Conservation (phyloP, 148 eudicot species). For the Hydrangea macrophylla region DNA sequence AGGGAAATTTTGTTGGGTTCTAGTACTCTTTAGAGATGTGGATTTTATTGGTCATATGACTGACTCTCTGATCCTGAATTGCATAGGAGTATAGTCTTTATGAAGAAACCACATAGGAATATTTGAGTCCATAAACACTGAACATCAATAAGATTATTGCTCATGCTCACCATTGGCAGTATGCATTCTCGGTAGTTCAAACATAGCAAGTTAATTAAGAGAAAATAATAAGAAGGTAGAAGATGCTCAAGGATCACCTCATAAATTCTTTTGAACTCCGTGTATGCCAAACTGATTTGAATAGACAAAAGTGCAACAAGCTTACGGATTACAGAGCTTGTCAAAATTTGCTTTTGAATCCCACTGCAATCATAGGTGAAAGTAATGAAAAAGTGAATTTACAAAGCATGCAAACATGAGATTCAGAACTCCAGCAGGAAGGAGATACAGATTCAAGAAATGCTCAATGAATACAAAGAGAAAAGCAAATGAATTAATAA, state of each 20-base stretch:
- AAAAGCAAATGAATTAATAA: background rate
- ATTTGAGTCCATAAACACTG: too few species aligned
- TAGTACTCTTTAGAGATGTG: background rate
- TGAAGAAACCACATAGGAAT: too few species aligned
- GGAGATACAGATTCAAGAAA: background rate
- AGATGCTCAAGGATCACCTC: slow-evolving; percentile 50
- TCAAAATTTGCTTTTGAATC: slow-evolving; percentile 68
- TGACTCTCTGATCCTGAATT: background rate
- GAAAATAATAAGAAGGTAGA: background rate
- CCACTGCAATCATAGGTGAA: slow-evolving; percentile 50
- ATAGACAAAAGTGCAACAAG: slow-evolving; percentile 53
- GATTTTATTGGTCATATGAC: background rate
- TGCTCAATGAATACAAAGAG: background rate
- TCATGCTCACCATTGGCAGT: background rate
- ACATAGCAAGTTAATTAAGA: background rate
- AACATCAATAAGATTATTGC: background rate
- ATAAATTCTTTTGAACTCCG: slow-evolving; percentile 76
- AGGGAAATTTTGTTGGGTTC: background rate
- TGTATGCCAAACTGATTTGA: slow-evolving; percentile 73
- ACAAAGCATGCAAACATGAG: background rate
- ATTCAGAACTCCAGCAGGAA: background rate
- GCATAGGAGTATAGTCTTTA: too few species aligned
- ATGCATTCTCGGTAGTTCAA: background rate
- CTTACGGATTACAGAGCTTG: slow-evolving; percentile 57
- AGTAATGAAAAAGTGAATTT: background rate